These are phyloP conservation scores for Hypoxylon lenormandii DNA, from an alignment of 495 filamentous ascomycete genomes.

Conservation along the genomic window DNA sequence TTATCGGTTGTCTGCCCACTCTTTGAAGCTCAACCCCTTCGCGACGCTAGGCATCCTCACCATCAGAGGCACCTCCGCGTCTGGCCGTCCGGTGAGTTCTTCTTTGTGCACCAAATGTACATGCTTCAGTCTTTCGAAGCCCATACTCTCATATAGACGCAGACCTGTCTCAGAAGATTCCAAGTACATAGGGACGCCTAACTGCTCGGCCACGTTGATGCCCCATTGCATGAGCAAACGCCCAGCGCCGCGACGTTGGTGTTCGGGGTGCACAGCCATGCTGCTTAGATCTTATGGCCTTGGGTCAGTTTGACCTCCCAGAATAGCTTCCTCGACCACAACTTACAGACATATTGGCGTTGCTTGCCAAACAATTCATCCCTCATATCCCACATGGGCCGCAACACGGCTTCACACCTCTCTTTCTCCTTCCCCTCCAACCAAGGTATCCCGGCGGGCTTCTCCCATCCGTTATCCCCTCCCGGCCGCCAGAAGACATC, in stretches of 20 bases:
- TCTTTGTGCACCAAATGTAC: constrained; percentile 40
- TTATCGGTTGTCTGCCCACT: constrained; percentile 38
- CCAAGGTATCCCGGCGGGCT: constrained; percentile 48
- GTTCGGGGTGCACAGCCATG: constrained; percentile 52
- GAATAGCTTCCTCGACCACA: constrained; percentile 10
- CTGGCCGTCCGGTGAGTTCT: constrained; percentile 31
- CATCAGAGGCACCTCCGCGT: constrained; percentile 39
- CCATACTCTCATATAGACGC: constrained; percentile 50
- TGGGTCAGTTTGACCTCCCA: background rate
- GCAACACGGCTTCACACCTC: constrained; percentile 46
- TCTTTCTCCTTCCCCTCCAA: constrained; percentile 50
- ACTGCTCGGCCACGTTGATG: constrained; percentile 55
- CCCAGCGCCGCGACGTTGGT: constrained; percentile 56
- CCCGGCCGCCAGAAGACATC: constrained; percentile 47
- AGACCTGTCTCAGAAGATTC: constrained; percentile 59
- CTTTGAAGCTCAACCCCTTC: constrained; percentile 34
- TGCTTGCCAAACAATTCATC: constrained; percentile 48
- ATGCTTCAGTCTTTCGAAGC: constrained; percentile 42
- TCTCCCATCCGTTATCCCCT: constrained; percentile 38
- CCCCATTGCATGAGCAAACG: constrained; percentile 60
- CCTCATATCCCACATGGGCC: constrained; percentile 49
- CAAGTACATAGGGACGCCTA: constrained; percentile 56
- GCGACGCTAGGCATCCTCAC: constrained; percentile 38
- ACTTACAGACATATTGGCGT: constrained; percentile 50
- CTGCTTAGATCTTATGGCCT: constrained; percentile 48